phyloP scores from a whole-genome alignment of 495 filamentous ascomycete genomes.

The Penicillium roqueforti region DNA sequence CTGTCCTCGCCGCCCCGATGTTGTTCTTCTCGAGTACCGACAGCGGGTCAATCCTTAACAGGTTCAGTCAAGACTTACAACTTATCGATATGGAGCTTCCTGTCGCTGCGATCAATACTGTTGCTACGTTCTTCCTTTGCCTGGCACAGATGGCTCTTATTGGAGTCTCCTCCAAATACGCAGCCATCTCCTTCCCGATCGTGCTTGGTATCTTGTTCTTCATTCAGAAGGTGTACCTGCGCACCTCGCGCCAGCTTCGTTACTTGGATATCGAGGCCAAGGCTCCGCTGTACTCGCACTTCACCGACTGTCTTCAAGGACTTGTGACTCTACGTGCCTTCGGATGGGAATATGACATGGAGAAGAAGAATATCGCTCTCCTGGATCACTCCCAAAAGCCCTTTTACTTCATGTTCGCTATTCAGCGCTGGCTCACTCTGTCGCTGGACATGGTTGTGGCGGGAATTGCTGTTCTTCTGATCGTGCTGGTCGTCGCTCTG shows the following conservation, averaged over 20 bases:
- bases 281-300: constrained; percentile 55
- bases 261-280: constrained; percentile 60
- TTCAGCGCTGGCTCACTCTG: constrained; percentile 52
- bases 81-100: constrained; percentile 57
- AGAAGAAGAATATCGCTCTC: constrained; percentile 43
- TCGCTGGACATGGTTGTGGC: constrained; percentile 49
- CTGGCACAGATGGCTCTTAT: constrained; percentile 51
- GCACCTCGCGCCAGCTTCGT: constrained; percentile 61
- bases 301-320: constrained; percentile 51
- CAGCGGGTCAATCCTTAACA: constrained; percentile 43
- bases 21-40: constrained; percentile 46
- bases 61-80: constrained; percentile 59
- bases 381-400: constrained; percentile 58
- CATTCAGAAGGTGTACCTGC: constrained; percentile 58
- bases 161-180: constrained; percentile 43
- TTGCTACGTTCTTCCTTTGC: constrained; percentile 44
- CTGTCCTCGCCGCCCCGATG: constrained; percentile 48
- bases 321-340: constrained; percentile 54
- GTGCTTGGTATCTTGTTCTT: constrained; percentile 46
- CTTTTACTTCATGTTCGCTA: constrained; percentile 54
- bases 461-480: constrained; percentile 46
- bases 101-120: constrained; percentile 45
- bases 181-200: constrained; percentile 49
- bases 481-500: constrained; percentile 42
- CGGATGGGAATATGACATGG: constrained; percentile 47